These are phyloP conservation scores for Letharia columbiana DNA, from an alignment of 495 filamentous ascomycete genomes.

Conservation along the genomic window DNA sequence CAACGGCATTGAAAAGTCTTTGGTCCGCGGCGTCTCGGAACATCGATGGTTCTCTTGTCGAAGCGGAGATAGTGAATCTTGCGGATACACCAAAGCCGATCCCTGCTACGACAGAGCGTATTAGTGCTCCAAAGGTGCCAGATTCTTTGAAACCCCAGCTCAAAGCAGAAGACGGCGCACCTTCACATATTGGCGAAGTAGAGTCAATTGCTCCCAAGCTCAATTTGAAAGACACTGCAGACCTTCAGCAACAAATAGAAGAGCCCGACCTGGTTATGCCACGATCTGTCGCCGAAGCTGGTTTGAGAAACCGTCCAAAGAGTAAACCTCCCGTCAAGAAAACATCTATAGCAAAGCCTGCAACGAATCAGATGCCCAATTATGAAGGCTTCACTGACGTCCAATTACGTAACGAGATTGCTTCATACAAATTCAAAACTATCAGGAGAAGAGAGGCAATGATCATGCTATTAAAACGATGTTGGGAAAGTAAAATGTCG, in stretches of 20 bases:
- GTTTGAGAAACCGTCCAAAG: conserved; percentile 15
- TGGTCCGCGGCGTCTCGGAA: conserved; percentile 66
- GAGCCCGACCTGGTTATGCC: conserved; percentile 10
- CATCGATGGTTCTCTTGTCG: conserved; percentile 49
- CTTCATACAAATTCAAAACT: conserved; percentile 65
- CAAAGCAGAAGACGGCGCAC: background rate
- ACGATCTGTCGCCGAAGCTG: conserved; percentile 20
- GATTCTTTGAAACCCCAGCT: background rate
- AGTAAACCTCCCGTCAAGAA: conserved; percentile 22
- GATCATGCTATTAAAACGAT: conserved; percentile 63
- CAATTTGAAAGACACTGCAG: background rate
- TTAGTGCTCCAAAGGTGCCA: background rate
- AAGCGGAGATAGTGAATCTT: conserved; percentile 49
- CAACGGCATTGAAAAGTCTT: conserved; percentile 37
- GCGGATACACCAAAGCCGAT: conserved; percentile 36
- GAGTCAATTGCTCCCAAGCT: background rate
- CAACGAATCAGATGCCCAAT: conserved; percentile 43
- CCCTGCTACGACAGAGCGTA: background rate
- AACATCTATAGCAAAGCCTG: background rate
- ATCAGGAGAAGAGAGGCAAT: conserved; percentile 60
- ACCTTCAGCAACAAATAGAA: background rate
- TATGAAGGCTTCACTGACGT: conserved; percentile 56
- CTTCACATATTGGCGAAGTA: background rate
- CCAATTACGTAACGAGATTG: conserved; percentile 53
- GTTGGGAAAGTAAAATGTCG: conserved; percentile 51